Evolutionary conservation across 805 yeast genomes (phyloP).

Genomic region (Diddensiella transvaalensis): DNA sequence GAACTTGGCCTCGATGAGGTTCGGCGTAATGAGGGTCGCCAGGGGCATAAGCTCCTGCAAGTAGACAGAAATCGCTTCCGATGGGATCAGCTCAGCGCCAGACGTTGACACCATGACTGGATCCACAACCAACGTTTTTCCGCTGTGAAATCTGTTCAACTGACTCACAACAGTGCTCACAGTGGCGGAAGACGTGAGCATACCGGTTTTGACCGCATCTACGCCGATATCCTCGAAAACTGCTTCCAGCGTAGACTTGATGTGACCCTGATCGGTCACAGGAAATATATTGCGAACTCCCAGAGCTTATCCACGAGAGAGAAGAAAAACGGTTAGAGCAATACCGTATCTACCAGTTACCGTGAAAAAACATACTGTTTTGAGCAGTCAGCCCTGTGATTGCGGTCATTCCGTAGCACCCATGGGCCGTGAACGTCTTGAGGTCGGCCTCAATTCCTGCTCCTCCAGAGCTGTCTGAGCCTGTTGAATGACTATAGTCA

Average conservation of each 20-base stretch:
- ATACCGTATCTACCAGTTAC: too few relatives aligned
- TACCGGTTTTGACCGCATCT: constrained; percentile 75
- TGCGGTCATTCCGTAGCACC: constrained; percentile 73
- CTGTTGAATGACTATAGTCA: too few relatives aligned
- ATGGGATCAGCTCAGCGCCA: constrained; percentile 57
- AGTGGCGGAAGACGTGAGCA: constrained; percentile 56
- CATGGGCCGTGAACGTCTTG: constrained; percentile 71
- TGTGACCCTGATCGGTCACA: constrained; percentile 41
- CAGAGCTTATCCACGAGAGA: constrained; percentile 28
- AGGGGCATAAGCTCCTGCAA: constrained; percentile 45
- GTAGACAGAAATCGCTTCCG: constrained; percentile 42
- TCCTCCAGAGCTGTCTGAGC: constrained; percentile 85
- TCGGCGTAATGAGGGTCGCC: constrained; percentile 71
- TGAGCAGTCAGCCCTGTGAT: constrained; percentile 80
- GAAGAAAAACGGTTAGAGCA: too few relatives aligned
- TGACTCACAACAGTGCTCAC: constrained; percentile 43
- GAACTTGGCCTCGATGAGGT: constrained; percentile 57
- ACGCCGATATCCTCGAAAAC: constrained; percentile 59
- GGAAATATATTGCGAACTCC: constrained; percentile 40
- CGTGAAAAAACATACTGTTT: constrained; percentile 56
- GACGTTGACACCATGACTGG: constrained; percentile 85
- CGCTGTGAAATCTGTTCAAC: constrained; percentile 32
- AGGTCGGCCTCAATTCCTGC: constrained; percentile 91
- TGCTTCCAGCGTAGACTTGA: constrained; percentile 49
- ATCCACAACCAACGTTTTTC: constrained; percentile 57